Evolutionary conservation across 2,329 filamentous ascomycete genomes (phyloP).

Genomic region (Rhinocladiella similis): DNA sequence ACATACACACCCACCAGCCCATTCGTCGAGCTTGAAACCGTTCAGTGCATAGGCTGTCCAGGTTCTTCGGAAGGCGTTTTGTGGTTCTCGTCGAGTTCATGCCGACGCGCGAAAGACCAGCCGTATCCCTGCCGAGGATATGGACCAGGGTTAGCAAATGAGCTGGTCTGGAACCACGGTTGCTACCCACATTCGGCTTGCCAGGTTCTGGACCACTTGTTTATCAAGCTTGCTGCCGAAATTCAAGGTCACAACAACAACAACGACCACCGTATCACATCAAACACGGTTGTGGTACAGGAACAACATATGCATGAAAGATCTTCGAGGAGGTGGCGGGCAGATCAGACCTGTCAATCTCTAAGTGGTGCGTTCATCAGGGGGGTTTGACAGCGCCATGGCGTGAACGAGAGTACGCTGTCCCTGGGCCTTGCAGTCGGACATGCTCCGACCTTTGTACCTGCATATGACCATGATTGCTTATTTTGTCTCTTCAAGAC

Average conservation of each 20-base stretch:
- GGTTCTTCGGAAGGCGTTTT: constrained; percentile 6
- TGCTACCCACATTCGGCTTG: not conserved
- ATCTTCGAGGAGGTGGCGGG: not conserved
- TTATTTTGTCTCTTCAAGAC: too few species aligned
- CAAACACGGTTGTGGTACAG: not conserved
- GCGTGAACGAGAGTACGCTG: not conserved
- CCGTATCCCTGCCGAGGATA: constrained; percentile 9
- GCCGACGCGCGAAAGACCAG: constrained; percentile 12
- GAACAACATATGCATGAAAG: not conserved
- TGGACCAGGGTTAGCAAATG: constrained; percentile 4
- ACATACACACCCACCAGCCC: constrained; percentile 11
- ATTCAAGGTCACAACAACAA: not conserved
- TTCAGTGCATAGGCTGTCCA: constrained; percentile 1
- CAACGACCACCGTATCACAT: constrained; percentile 1
- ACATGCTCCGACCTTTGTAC: not conserved
- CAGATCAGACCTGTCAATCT: not conserved
- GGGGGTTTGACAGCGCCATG: not conserved
- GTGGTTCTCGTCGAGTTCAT: constrained; percentile 21
- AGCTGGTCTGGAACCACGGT: constrained; percentile 10
- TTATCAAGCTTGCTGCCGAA: not conserved
- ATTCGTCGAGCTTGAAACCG: constrained; percentile 15
- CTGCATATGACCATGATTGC: not conserved
- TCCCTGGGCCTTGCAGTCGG: not conserved
- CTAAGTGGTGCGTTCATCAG: not conserved
- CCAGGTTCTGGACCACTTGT: constrained; percentile 8